Conservation (phyloP, 176 grass and related monocot species). For the Phyllostachys edulis region DNA sequence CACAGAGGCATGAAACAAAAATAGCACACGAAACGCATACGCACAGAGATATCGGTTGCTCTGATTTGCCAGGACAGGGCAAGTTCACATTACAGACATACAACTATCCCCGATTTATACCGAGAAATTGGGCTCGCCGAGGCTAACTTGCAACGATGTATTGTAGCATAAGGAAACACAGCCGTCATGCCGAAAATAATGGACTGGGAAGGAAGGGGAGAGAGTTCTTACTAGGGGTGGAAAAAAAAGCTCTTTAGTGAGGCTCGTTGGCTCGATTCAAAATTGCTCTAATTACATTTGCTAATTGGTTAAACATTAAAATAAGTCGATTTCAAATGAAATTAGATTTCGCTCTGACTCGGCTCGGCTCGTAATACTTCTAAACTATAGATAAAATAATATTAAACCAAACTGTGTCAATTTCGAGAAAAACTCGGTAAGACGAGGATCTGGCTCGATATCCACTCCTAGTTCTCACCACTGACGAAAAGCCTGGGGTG, state of each 20-base stretch:
- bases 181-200: not conserved
- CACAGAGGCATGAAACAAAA: not conserved
- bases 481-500: constrained; percentile 84
- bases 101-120: not conserved
- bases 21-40: not conserved
- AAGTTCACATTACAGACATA: not conserved
- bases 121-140: not conserved
- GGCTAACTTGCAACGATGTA: not conserved
- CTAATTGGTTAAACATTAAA: no score
- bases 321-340: no score
- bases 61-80: not conserved
- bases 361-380: no score
- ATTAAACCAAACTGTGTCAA: no score
- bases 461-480: constrained; percentile 59
- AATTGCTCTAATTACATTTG: no score
- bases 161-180: not conserved
- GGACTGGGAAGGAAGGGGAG: not conserved
- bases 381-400: no score
- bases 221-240: constrained; percentile 43
- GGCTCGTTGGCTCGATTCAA: no score
- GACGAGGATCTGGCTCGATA: no score
- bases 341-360: no score
- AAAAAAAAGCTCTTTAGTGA: no score
- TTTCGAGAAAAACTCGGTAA: no score
- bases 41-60: not conserved